These are phyloP conservation scores for Blastobotrys elegans DNA, from an alignment of 1,139 yeast species.

Conservation along the genomic window DNA sequence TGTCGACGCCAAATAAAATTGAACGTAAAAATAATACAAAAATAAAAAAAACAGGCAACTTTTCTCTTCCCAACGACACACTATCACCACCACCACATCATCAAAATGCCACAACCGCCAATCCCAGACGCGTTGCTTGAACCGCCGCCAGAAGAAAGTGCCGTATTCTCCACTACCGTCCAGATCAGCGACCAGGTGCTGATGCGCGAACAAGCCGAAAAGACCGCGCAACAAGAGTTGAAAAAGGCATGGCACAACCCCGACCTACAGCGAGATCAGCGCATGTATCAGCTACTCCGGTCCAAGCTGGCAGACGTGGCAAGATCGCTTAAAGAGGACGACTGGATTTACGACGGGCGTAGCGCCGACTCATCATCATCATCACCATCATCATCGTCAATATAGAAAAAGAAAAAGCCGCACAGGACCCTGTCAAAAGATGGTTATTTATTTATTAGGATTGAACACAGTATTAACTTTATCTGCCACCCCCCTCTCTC, in stretches of 20 bases:
- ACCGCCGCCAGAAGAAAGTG: background rate
- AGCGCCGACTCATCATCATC: background rate
- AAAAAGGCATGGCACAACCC: constrained; percentile 1
- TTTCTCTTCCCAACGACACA: background rate
- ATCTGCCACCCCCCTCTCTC: no score
- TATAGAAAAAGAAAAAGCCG: no score
- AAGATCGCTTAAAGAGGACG: constrained; percentile 8
- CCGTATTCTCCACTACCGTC: constrained; percentile 1
- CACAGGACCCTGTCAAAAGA: no score
- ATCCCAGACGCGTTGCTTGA: background rate
- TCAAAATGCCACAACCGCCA: background rate
- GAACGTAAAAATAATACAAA: background rate
- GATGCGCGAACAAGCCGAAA: background rate
- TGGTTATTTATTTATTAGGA: no score
- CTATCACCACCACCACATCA: background rate
- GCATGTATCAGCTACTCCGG: background rate
- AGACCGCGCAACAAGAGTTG: background rate
- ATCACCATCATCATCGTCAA: no score
- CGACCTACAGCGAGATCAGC: background rate
- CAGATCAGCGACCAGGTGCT: background rate
- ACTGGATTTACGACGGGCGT: constrained; percentile 12
- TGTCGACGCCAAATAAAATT: background rate
- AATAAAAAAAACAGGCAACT: no score
- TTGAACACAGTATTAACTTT: no score
- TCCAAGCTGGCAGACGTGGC: constrained; percentile 3